Conservation (phyloP, 23 red algal genomes). For the Chondrus crispus region DNA sequence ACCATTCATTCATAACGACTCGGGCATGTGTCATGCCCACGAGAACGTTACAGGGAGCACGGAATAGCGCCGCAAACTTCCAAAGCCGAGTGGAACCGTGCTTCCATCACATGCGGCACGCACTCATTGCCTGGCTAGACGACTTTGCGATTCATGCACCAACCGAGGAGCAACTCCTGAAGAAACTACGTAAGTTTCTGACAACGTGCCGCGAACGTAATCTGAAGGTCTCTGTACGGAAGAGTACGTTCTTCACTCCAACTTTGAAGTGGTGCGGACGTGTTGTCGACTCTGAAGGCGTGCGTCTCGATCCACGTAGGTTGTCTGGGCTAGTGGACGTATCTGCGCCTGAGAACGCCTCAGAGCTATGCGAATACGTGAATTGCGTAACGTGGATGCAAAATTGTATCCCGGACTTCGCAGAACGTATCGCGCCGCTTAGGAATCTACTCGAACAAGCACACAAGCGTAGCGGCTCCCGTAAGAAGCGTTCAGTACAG, state of each 20-base stretch:
- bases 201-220: not conserved
- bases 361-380: not conserved
- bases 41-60: not conserved
- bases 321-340: not conserved
- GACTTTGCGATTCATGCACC: conserved; percentile 8
- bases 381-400: not conserved
- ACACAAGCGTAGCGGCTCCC: not conserved
- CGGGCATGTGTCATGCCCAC: not conserved
- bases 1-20: not conserved
- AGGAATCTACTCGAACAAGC: not conserved
- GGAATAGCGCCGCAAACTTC: conserved; percentile 23
- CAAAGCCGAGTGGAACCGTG: conserved; percentile 6
- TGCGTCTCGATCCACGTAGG: not conserved
- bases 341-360: not conserved
- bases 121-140: conserved; percentile 14
- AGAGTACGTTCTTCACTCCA: not conserved
- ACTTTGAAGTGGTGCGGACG: not conserved
- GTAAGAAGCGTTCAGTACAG: not conserved
- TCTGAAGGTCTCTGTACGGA: not conserved
- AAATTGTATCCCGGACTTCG: not conserved
- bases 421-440: not conserved
- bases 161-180: not conserved
- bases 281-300: not conserved
- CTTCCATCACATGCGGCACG: not conserved
- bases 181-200: conserved; percentile 6